Conservation (phyloP, 2,329 filamentous ascomycete species). For the Neonectria sp. region DNA sequence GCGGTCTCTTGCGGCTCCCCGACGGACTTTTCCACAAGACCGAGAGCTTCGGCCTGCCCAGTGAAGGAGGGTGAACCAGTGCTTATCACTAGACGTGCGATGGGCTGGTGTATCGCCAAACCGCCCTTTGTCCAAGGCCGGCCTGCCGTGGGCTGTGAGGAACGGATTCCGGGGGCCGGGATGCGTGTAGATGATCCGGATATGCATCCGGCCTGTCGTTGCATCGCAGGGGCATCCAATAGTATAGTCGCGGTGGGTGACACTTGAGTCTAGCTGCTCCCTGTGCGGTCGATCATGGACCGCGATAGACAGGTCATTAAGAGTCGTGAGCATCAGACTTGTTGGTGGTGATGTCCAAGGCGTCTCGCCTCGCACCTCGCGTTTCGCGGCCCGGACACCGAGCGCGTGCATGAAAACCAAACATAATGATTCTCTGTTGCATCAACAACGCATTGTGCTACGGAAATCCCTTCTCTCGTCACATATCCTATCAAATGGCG, state of each 20-base stretch:
- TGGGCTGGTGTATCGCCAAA: slow-evolving; percentile 36
- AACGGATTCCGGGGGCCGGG: slow-evolving; percentile 43
- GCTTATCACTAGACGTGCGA: slow-evolving; percentile 26
- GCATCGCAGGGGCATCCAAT: neutral
- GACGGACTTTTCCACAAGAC: slow-evolving; percentile 24
- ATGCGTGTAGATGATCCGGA: slow-evolving; percentile 1
- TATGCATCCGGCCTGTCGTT: neutral
- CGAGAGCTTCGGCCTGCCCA: slow-evolving; percentile 22
- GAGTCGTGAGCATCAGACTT: neutral
- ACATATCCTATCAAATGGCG: neutral
- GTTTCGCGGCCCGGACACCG: slow-evolving; percentile 2
- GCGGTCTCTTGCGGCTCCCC: slow-evolving; percentile 16
- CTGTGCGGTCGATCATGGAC: neutral
- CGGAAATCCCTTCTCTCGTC: neutral
- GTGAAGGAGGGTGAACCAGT: neutral
- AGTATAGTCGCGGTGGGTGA: neutral
- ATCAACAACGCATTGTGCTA: neutral
- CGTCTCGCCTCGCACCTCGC: slow-evolving; percentile 1
- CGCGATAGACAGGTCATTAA: neutral
- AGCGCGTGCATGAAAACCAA: neutral
- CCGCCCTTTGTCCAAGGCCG: neutral
- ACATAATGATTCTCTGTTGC: neutral
- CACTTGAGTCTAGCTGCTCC: neutral
- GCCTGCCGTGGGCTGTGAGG: slow-evolving; percentile 9
- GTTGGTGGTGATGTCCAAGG: neutral